Base-by-base conservation (phyloP, 495 filamentous ascomycete genomes). In the Filosporella fistucella region DNA sequence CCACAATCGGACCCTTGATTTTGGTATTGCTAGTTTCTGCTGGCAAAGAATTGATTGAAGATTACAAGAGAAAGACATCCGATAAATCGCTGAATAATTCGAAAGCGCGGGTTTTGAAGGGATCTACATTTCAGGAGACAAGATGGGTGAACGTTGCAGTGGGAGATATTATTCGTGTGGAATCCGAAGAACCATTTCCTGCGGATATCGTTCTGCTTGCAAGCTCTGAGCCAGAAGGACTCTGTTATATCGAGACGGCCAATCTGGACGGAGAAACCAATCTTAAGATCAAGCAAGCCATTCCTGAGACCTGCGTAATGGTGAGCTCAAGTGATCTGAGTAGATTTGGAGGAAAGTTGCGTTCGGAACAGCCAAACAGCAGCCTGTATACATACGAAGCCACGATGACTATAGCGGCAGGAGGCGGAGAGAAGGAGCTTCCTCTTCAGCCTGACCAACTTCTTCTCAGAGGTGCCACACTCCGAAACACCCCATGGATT, bases 221-320 rank as follows among this genome's bases (percentile, higher is more conserved):
- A 12, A 93, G 88, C 45, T 97, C 94, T 5, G 94, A 99, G 63
- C 94, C 94, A 2, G 94, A 99, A 67, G 94, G 94, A 51, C 64
- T 99, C 46, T 99, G 94, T 65, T 99, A 99, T 60, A 99, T 97
- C 58, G 94, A 99, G 72, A 99, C 94, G 0, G 93, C 94, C 24
- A 99, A 99, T 61, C 69, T 99, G 44, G 94, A 99, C 57, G 94
- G 94, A 46, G 94, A 99, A 65, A 99, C 94, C 16, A 99, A 99
- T 60, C 71, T 99, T 47, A 99, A 99, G 64, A 95, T 99, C 68
- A 99, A 99, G 68, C 94, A 99, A 71, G 91, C 85, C 23, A 86
- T 96, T 42, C 93, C 94, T 2, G 94, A 99, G 69, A 97, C 94
- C 1, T 81, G 85, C 42, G 76, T 85, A 50, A 69, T 96, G 47